A percentile compares a stretch with the other conserved stretches of the same genome.
phyloP scores from a whole-genome alignment of 768 basidiomycete species.

The Tylopilus subfusipes region DNA sequence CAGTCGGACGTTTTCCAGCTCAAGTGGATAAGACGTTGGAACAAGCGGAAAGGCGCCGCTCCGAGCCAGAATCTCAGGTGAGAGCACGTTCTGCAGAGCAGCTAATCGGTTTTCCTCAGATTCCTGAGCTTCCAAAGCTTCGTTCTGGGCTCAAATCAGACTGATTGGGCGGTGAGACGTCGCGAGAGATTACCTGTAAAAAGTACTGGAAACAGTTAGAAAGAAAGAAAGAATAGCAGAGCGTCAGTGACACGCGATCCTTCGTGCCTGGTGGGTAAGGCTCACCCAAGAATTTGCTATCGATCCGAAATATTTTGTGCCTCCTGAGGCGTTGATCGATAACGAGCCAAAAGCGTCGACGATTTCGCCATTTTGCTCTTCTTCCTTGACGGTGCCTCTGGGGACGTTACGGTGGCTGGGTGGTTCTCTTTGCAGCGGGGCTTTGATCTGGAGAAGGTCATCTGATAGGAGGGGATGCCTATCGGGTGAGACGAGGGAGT shows the following conservation, averaged over 20 bases:
- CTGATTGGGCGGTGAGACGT: neutral
- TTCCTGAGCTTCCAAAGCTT: conserved; percentile 54
- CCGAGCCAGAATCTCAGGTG: conserved; percentile 58
- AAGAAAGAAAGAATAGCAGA: conserved; percentile 6
- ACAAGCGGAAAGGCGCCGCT: conserved; percentile 66
- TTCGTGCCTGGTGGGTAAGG: neutral
- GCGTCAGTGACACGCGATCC: neutral
- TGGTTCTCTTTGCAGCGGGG: conserved; percentile 69
- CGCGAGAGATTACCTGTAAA: conserved; percentile 49
- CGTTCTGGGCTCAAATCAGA: conserved; percentile 44
- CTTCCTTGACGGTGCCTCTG: conserved; percentile 48
- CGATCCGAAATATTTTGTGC: conserved; percentile 73
- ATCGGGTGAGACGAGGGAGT: conserved; percentile 55
- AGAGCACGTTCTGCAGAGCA: conserved; percentile 52
- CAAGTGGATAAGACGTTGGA: conserved; percentile 37
- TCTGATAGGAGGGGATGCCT: conserved; percentile 66
- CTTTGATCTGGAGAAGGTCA: conserved; percentile 71
- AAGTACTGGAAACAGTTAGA: conserved; percentile 57
- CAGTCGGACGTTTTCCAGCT: conserved; percentile 45
- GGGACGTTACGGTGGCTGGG: conserved; percentile 38
- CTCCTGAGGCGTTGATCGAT: conserved; percentile 68
- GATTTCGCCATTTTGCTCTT: conserved; percentile 61
- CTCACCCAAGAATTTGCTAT: conserved; percentile 74
- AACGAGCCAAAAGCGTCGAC: conserved; percentile 79
- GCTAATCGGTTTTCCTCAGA: conserved; percentile 42